These are phyloP conservation scores for Nakaseomyces glabratus DNA, from an alignment of 1,139 yeast genomes.

Conservation along the genomic window DNA sequence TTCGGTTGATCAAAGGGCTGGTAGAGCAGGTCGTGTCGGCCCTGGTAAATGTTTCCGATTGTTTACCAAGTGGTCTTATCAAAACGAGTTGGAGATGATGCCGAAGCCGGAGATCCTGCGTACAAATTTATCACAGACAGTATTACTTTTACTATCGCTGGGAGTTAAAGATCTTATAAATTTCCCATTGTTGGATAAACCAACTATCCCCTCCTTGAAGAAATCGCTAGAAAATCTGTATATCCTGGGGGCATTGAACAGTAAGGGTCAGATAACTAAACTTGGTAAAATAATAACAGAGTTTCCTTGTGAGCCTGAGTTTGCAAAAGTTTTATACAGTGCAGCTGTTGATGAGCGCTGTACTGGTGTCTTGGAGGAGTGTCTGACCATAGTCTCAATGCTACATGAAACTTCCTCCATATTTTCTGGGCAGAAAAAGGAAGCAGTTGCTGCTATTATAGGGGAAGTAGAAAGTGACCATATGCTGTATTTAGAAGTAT, in stretches of 20 bases:
- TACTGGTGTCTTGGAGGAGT: slow-evolving; percentile 41
- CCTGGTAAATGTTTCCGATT: slow-evolving; percentile 91
- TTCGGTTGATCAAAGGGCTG: slow-evolving; percentile 94
- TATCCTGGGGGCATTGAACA: slow-evolving; percentile 78
- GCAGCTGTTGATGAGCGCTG: slow-evolving; percentile 54
- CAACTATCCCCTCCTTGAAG: slow-evolving; percentile 61
- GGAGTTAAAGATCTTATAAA: slow-evolving; percentile 77
- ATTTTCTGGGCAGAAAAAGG: slow-evolving; percentile 43
- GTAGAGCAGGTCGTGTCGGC: slow-evolving; percentile 95
- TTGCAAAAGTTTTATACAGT: slow-evolving; percentile 59
- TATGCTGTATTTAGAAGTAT: slow-evolving; percentile 60
- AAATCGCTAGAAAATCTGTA: slow-evolving; percentile 73
- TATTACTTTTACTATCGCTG: slow-evolving; percentile 61
- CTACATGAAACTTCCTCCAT: slow-evolving; percentile 70
- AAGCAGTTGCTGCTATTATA: slow-evolving; percentile 14
- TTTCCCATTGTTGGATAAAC: slow-evolving; percentile 85
- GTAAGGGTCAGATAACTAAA: slow-evolving; percentile 69
- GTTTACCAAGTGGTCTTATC: slow-evolving; percentile 79
- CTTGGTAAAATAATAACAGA: slow-evolving; percentile 83
- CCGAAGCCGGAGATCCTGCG: slow-evolving; percentile 87
- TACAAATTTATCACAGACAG: slow-evolving; percentile 69
- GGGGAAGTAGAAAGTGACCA: slow-evolving; percentile 54
- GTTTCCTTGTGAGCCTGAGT: slow-evolving; percentile 86
- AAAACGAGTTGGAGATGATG: slow-evolving; percentile 64
- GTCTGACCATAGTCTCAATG: slow-evolving; percentile 69